Evolutionary conservation across 2,329 filamentous ascomycete genomes (phyloP), one percentile per base, ranked within the genome.

Genomic region (Neonectria faginata): DNA sequence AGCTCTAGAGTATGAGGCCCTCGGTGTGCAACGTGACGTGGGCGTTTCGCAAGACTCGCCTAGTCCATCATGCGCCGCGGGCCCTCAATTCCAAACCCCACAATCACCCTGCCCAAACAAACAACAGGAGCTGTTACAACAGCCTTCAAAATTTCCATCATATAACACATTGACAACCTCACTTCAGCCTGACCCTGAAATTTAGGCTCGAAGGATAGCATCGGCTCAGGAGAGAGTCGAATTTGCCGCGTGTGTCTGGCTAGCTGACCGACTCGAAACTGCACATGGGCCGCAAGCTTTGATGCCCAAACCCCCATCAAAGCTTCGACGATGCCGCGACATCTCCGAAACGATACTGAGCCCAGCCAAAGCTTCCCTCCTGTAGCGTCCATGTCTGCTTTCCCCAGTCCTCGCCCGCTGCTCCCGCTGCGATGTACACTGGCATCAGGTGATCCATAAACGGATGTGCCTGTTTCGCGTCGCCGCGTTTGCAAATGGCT

Each of bases 361-460:
- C 80, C 82, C 82, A 85, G 0, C 73, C 83, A 67, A 84, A 77
- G 42, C 77, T 79, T 0, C 76, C 77, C 67, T 84, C 82, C 20
- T 83, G 81, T 62, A 81, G 57, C 3, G 82, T 84, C 82, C 82
- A 84, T 14, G 77, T 77, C 70, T 80, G 78, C 66, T 76, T 79
- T 0, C 81, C 83, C 44, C 57, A 65, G 44, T 84, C 82, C 6
- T 80, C 76, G 0, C 80, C 79, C 0, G 81, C 83, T 0, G 82
- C 83, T 0, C 83, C 83, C 1, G 82, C 83, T 0, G 80, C 76
- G 16, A 85, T 79, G 47, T 82, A 81, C 0, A 84, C 73, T 0
- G 83, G 83, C 82, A 85, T 84, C 11, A 85, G 67, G 47, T 85
- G 83, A 51, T 85, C 83, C 76, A 84, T 83, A 51, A 77, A 80